Evolutionary conservation across 768 basidiomycete species (phyloP).

Genomic region (Fomitopsis pulvina): DNA sequence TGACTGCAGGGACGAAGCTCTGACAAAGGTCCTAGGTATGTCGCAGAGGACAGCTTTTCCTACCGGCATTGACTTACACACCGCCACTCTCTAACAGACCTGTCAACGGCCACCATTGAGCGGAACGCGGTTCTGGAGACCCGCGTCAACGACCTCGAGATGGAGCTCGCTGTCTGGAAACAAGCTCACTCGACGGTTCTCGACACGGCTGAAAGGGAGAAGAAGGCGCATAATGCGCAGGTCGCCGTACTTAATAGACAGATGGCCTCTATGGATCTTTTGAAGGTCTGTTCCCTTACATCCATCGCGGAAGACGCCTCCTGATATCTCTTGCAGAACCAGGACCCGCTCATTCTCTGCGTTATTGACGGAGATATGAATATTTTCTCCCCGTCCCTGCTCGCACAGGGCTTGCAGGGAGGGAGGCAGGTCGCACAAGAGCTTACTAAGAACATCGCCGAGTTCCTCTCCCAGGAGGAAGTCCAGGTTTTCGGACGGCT

Average conservation of each 20-base stretch:
- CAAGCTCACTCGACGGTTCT: slow-evolving; percentile 58
- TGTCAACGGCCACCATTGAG: slow-evolving; percentile 57
- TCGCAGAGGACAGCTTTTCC: no score
- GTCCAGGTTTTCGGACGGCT: slow-evolving; percentile 55
- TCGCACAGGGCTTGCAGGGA: slow-evolving; percentile 59
- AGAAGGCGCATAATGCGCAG: slow-evolving; percentile 62
- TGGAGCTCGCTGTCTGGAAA: slow-evolving; percentile 66
- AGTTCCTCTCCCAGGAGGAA: slow-evolving; percentile 57
- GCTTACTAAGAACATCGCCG: slow-evolving; percentile 63
- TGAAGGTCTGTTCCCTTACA: slow-evolving; percentile 29
- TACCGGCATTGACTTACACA: neutral
- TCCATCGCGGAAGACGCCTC: neutral
- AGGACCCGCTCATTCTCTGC: slow-evolving; percentile 65
- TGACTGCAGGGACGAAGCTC: slow-evolving; percentile 50
- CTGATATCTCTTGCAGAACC: slow-evolving; percentile 34
- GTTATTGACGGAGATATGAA: slow-evolving; percentile 69
- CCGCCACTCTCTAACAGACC: slow-evolving; percentile 32
- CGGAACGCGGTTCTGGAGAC: slow-evolving; percentile 58
- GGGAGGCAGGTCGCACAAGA: slow-evolving; percentile 55
- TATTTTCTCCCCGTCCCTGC: slow-evolving; percentile 53
- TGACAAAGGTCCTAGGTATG: slow-evolving; percentile 55
- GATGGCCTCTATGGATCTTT: slow-evolving; percentile 49
- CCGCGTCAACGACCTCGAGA: slow-evolving; percentile 59
- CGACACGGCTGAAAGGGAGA: slow-evolving; percentile 57
- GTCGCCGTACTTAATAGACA: slow-evolving; percentile 59